A percentile compares a stretch with the other conserved stretches of the same genome.
These are phyloP conservation scores for Mortierella alpina DNA, from an alignment of 192 early-diverging fungal genomes.

Conservation along the genomic window DNA sequence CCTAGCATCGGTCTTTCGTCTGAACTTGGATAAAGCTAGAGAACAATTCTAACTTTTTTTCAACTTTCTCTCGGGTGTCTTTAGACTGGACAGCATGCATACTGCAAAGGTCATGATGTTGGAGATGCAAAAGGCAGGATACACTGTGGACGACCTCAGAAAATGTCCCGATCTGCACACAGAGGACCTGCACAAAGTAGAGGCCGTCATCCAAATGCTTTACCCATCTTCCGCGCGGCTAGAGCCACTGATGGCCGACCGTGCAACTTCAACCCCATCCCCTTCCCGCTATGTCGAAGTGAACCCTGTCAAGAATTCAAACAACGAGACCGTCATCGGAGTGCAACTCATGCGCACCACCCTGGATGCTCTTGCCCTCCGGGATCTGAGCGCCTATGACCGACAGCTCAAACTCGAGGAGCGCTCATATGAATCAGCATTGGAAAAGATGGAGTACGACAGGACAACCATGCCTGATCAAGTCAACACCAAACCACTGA, in stretches of 20 bases:
- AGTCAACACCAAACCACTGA: constrained; percentile 66
- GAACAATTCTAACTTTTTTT: background rate
- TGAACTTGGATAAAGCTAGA: background rate
- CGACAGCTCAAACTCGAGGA: constrained; percentile 87
- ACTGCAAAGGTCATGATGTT: constrained; percentile 59
- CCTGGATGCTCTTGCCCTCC: constrained; percentile 66
- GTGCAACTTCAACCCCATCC: background rate
- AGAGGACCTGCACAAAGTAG: constrained; percentile 38
- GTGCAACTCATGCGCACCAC: constrained; percentile 79
- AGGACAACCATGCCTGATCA: constrained; percentile 66
- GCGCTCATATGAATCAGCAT: constrained; percentile 79
- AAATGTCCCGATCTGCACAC: constrained; percentile 31
- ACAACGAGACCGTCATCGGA: constrained; percentile 69
- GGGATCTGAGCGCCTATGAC: constrained; percentile 71
- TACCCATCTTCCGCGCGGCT: constrained; percentile 24
- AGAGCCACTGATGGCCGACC: constrained; percentile 21
- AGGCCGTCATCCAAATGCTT: constrained; percentile 23
- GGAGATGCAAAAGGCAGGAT: constrained; percentile 58
- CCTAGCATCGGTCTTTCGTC: constrained; percentile 2
- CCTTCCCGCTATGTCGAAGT: constrained; percentile 19
- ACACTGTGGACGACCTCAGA: constrained; percentile 27
- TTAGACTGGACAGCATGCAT: constrained; percentile 56
- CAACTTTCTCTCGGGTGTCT: background rate
- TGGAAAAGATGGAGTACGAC: constrained; percentile 70
- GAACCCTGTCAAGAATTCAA: constrained; percentile 20